Conservation (phyloP, 331 rosid species). For the Malus hybrid region DNA sequence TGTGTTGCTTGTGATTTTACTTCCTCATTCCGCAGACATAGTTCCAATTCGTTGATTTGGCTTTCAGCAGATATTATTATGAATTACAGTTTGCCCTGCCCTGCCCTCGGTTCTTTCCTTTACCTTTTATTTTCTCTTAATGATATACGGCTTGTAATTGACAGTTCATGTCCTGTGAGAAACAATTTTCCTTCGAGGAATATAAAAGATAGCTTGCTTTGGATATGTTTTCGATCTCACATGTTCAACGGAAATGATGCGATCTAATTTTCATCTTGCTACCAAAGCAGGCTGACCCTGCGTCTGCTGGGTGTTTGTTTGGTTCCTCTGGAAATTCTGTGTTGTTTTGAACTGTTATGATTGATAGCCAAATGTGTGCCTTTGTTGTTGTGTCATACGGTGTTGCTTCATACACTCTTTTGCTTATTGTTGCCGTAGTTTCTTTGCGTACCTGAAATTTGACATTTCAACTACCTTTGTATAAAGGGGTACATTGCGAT, state of each 20-base stretch:
- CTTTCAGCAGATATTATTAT: neutral
- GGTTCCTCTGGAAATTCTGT: too few relatives aligned
- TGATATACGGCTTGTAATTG: slow-evolving; percentile 11
- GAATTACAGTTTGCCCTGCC: neutral
- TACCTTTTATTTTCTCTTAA: neutral
- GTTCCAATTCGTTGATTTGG: neutral
- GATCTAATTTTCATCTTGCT: neutral
- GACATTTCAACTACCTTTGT: too few relatives aligned
- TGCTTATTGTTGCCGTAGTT: too few relatives aligned
- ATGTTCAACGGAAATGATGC: neutral
- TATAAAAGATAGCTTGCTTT: slow-evolving; percentile 2
- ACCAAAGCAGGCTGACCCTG: neutral
- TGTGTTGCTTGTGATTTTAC: slow-evolving; percentile 12
- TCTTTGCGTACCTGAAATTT: too few relatives aligned
- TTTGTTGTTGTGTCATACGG: too few relatives aligned
- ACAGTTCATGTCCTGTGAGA: neutral
- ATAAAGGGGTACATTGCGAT: too few relatives aligned
- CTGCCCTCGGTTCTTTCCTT: neutral
- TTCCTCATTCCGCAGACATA: neutral
- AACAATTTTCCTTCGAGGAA: slow-evolving; percentile 7
- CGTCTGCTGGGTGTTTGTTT: neutral
- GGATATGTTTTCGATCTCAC: neutral
- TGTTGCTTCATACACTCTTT: too few relatives aligned
- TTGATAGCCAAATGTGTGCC: neutral
- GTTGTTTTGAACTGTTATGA: neutral